Conservation (phyloP, 257 asterid genomes). For the Jacaranda copaia region DNA sequence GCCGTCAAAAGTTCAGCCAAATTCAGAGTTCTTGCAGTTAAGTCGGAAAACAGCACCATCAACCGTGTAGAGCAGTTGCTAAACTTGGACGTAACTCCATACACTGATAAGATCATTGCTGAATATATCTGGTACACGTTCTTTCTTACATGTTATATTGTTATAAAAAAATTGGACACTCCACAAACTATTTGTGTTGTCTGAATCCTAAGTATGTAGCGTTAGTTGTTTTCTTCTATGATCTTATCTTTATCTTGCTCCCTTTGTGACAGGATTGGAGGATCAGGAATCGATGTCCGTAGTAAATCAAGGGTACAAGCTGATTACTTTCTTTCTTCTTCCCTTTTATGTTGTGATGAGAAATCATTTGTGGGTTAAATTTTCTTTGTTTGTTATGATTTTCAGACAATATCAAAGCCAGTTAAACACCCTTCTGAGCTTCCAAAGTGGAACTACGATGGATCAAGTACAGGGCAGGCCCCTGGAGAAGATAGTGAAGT, state of each 20-base stretch:
- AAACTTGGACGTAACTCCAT: conserved; percentile 83
- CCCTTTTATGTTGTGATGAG: neutral
- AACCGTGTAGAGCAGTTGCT: conserved; percentile 91
- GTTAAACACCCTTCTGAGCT: conserved; percentile 94
- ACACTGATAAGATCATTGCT: conserved; percentile 87
- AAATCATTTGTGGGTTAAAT: conserved; percentile 22
- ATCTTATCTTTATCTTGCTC: conserved; percentile 1
- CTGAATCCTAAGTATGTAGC: neutral
- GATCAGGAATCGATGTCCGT: conserved; percentile 87
- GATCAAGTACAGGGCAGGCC: conserved; percentile 99
- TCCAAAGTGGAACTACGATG: conserved; percentile 98
- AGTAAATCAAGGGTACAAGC: conserved; percentile 87
- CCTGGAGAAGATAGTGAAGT: conserved; percentile 99
- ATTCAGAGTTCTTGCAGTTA: conserved; percentile 69
- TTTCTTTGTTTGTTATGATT: conserved; percentile 21
- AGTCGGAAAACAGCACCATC: conserved; percentile 66
- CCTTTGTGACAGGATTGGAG: conserved; percentile 79
- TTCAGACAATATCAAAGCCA: conserved; percentile 85
- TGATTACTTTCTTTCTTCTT: conserved; percentile 18
- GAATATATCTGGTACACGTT: conserved; percentile 83
- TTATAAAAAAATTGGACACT: neutral
- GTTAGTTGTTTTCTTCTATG: neutral
- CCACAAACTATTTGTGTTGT: neutral
- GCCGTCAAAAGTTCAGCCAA: conserved; percentile 61
- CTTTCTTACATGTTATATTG: neutral